phyloP scores from a whole-genome alignment of 2,329 filamentous ascomycete genomes.

The Epichloe sibirici region DNA sequence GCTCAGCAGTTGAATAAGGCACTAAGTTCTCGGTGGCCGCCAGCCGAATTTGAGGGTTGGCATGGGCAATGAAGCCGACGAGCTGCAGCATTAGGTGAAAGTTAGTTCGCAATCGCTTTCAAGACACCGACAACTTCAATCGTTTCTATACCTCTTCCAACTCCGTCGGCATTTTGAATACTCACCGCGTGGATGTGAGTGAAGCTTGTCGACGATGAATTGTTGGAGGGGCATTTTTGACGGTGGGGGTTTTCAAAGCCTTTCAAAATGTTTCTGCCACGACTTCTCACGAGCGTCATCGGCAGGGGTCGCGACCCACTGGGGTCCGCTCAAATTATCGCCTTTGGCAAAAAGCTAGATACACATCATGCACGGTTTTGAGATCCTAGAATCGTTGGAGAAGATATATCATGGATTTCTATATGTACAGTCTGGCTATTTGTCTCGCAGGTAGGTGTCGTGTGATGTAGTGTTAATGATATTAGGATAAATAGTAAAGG shows the following conservation, averaged over 20 bases:
- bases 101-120: background rate
- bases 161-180: conserved; percentile 54
- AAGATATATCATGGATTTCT: too few relatives aligned
- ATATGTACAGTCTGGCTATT: too few relatives aligned
- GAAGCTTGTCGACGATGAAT: background rate
- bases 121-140: background rate
- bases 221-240: conserved; percentile 13
- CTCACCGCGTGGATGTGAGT: background rate
- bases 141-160: conserved; percentile 51
- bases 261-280: conserved; percentile 1
- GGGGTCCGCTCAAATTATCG: background rate
- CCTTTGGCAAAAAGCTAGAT: too few relatives aligned
- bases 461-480: background rate
- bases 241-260: conserved; percentile 9
- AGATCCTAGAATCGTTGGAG: too few relatives aligned
- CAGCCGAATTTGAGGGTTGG: conserved; percentile 80
- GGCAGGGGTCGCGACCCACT: conserved; percentile 11
- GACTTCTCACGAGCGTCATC: conserved; percentile 6
- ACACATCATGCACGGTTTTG: too few relatives aligned
- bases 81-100: conserved; percentile 39
- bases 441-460: background rate
- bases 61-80: conserved; percentile 85
- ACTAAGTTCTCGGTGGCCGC: conserved; percentile 78
- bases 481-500: background rate
- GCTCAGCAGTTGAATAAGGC: conserved; percentile 63